Percentiles rank a stretch among this genome's conserved stretches.
These are phyloP conservation scores for Myxozyma neglecta DNA, from an alignment of 805 yeast species.

Conservation along the genomic window DNA sequence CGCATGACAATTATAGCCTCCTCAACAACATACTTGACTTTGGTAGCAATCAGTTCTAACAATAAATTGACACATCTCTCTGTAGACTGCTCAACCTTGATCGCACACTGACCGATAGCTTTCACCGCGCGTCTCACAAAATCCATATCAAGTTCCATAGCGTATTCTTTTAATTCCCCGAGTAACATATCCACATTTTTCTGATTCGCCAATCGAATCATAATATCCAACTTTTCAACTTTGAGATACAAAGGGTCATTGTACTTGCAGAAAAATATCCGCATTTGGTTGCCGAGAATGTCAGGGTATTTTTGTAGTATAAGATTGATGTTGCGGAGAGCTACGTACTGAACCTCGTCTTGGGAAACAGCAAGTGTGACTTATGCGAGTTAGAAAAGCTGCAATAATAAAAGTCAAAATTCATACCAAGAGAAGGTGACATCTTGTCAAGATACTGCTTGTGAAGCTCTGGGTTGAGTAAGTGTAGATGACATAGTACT, in stretches of 20 bases:
- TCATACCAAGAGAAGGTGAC: constrained; percentile 35
- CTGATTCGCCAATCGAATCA: constrained; percentile 72
- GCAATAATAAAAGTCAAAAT: not conserved
- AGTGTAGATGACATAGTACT: constrained; percentile 64
- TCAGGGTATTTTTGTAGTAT: constrained; percentile 85
- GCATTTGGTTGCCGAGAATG: constrained; percentile 70
- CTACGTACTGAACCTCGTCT: constrained; percentile 93
- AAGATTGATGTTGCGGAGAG: constrained; percentile 85
- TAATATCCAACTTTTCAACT: constrained; percentile 88
- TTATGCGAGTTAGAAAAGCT: not conserved
- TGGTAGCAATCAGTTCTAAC: constrained; percentile 63
- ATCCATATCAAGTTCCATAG: constrained; percentile 82
- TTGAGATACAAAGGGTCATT: constrained; percentile 91
- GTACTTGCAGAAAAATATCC: constrained; percentile 87
- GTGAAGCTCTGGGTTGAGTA: constrained; percentile 39
- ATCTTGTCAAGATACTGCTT: constrained; percentile 35
- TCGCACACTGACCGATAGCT: constrained; percentile 88
- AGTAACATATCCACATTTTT: constrained; percentile 62
- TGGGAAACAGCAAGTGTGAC: constrained; percentile 85
- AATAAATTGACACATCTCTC: constrained; percentile 66
- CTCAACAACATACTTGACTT: constrained; percentile 73
- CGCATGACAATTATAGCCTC: constrained; percentile 75
- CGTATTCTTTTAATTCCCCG: constrained; percentile 76
- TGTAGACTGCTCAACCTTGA: constrained; percentile 66
- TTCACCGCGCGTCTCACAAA: constrained; percentile 87